Percentiles rank a stretch among this genome's conserved stretches.
phyloP scores from a whole-genome alignment of 2,329 filamentous ascomycete genomes.

The Thermomyces lanuginosus region DNA sequence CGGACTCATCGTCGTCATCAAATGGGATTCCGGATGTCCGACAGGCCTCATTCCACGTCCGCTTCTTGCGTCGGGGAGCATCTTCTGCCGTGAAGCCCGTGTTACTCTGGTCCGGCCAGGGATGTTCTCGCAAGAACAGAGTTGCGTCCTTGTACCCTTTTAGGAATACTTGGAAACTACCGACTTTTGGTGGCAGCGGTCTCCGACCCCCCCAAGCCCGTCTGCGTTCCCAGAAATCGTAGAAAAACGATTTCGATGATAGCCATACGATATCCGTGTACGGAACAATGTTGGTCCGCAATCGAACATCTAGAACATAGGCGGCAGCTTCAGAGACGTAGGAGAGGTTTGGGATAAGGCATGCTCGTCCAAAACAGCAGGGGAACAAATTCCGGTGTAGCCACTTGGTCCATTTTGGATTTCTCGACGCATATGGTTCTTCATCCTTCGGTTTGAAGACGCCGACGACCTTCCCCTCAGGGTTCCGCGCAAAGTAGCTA shows the following conservation, averaged over 20 bases:
- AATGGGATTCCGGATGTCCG: conserved; percentile 47
- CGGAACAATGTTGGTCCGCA: conserved; percentile 82
- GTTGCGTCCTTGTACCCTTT: conserved; percentile 97
- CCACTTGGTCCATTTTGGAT: conserved; percentile 99
- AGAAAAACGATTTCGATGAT: conserved; percentile 93
- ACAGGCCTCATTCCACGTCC: conserved; percentile 67
- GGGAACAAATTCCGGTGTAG: conserved; percentile 95
- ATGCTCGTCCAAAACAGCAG: conserved; percentile 89
- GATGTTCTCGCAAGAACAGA: conserved; percentile 82
- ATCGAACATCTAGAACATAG: conserved; percentile 79
- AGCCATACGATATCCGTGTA: conserved; percentile 91
- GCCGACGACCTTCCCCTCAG: conserved; percentile 82
- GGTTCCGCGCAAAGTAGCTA: conserved; percentile 90
- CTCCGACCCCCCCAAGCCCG: conserved; percentile 79
- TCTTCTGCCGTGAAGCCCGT: conserved; percentile 52
- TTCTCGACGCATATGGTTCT: conserved; percentile 89
- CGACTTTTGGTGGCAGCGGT: conserved; percentile 71
- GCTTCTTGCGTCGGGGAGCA: conserved; percentile 50
- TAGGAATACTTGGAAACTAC: conserved; percentile 93
- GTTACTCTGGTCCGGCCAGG: conserved; percentile 83
- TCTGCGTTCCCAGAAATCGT: conserved; percentile 90
- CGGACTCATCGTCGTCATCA: conserved; percentile 47
- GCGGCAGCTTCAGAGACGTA: conserved; percentile 97
- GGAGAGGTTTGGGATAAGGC: conserved; percentile 89
- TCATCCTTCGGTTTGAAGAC: conserved; percentile 99